A percentile compares a stretch with the other conserved stretches of the same genome.
Evolutionary conservation across 2,329 filamentous ascomycete genomes (phyloP).

Genomic region (Helminthosporium solani): DNA sequence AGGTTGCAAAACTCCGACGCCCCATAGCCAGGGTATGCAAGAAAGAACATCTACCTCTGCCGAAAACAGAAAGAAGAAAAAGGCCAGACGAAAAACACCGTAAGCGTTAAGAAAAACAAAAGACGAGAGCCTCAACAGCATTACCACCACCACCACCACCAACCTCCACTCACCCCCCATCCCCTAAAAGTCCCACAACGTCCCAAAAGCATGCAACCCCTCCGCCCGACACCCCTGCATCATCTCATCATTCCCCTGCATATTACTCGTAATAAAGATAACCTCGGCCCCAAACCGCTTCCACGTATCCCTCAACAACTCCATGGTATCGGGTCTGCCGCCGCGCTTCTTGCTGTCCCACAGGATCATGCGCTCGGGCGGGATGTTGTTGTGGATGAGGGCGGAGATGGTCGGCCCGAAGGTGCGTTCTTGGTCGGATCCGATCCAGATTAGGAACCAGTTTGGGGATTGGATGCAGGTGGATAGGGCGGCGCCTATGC

Average conservation of each 20-base stretch:
- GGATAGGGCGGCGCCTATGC: constrained; percentile 38
- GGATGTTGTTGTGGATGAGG: constrained; percentile 35
- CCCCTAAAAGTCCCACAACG: constrained; percentile 37
- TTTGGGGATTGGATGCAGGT: constrained; percentile 39
- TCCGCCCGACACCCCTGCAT: constrained; percentile 36
- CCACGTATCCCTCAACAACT: constrained; percentile 37
- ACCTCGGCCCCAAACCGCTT: constrained; percentile 35
- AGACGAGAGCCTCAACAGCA: too few species aligned
- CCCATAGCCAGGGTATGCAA: too few species aligned
- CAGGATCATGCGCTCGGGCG: constrained; percentile 40
- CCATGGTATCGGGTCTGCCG: constrained; percentile 35
- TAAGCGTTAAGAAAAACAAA: too few species aligned
- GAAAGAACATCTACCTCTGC: too few species aligned
- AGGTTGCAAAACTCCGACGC: too few species aligned
- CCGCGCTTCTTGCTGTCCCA: constrained; percentile 41
- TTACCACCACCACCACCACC: too few species aligned
- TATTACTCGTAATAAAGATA: constrained; percentile 40
- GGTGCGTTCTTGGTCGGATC: constrained; percentile 38
- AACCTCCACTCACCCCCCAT: too few species aligned
- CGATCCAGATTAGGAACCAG: constrained; percentile 43
- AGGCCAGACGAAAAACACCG: too few species aligned
- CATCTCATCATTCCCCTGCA: constrained; percentile 41
- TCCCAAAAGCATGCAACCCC: constrained; percentile 38
- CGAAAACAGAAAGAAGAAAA: too few species aligned
- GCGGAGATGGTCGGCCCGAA: constrained; percentile 38